Base-by-base conservation (phyloP, 2,329 filamentous ascomycete genomes). In the Pestalotiopsis sp. region DNA sequence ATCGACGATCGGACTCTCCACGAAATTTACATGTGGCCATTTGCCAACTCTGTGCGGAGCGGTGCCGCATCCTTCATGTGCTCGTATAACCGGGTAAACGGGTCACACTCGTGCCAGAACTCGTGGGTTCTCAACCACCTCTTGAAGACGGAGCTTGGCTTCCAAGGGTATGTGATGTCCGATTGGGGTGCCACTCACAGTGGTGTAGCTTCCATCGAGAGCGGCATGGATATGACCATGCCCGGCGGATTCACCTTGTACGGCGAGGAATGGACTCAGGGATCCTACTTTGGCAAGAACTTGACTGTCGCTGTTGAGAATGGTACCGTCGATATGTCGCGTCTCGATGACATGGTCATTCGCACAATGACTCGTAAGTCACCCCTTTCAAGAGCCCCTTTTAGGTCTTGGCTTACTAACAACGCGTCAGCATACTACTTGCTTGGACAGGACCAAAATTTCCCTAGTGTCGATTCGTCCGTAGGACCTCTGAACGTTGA, bases 51-150 rank as follows among this genome's bases (percentile, higher is more conserved):
- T 1, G 87, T 93, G 68, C 85, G 85, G 66, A 91, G 91, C 11
- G 90, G 91, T 9, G 90, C 92, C 12, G 87, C 87, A 3, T 79
- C 86, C 12, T 79, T 89, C 68, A 91, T 91, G 89, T 90, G 89
- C 77, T 89, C 90, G 0, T 94, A 94, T 82, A 89, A 93, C 75
- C 91, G 92, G 75, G 77, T 94, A 79, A 97, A 97, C 82, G 93
- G 93, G 78, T 93, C 89, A 7, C 94, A 94, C 73, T 87, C 81
- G 20, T 96, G 93, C 80, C 91, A 95, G 75, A 96, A 96, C 82
- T 92, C 90, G 41, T 90, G 92, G 75, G 45, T 57, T 5, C 62
- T 72, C 13, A 72, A 72, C 49, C 69, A 70, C 7, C 25, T 73
- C 3, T 76, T 88, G 12, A 86, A 86, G 75, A 80, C 80, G 3